Conservation (phyloP, 2,329 filamentous ascomycete species). For the Fusarium heterosporum region DNA sequence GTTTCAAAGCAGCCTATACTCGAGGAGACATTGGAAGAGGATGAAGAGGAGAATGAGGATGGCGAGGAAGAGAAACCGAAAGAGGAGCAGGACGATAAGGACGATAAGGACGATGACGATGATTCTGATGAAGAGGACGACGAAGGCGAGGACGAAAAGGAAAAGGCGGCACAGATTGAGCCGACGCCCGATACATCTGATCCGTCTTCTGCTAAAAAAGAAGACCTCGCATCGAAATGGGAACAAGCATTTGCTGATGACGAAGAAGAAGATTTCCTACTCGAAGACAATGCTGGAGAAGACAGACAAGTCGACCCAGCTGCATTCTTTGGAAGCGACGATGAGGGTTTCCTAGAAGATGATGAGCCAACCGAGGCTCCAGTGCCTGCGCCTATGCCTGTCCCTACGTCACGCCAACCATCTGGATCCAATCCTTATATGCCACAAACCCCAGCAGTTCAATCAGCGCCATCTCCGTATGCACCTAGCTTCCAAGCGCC, state of each 20-base stretch:
- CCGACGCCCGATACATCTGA: constrained; percentile 34
- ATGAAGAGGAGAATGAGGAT: constrained; percentile 24
- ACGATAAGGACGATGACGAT: neutral
- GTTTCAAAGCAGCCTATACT: constrained; percentile 48
- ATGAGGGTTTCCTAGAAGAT: constrained; percentile 84
- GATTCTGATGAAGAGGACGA: constrained; percentile 4
- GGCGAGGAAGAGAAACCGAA: neutral
- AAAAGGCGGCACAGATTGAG: constrained; percentile 34
- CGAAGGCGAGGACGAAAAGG: neutral
- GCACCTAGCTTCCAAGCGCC: constrained; percentile 32
- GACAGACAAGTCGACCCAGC: constrained; percentile 67
- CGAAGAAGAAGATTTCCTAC: constrained; percentile 74
- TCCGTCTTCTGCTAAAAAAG: constrained; percentile 53
- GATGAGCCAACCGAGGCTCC: constrained; percentile 53
- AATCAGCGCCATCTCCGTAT: constrained; percentile 41
- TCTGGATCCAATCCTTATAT: constrained; percentile 45
- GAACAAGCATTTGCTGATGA: constrained; percentile 81
- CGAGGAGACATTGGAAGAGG: constrained; percentile 48
- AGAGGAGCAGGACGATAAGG: neutral
- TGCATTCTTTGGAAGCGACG: constrained; percentile 82
- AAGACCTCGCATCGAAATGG: constrained; percentile 85
- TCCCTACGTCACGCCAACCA: constrained; percentile 17
- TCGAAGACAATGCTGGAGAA: constrained; percentile 65
- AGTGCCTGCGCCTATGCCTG: constrained; percentile 12
- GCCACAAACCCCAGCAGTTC: constrained; percentile 38